Evolutionary conservation across 495 filamentous ascomycete genomes (phyloP).

Genomic region (Podospora bellae-mahoneyi): DNA sequence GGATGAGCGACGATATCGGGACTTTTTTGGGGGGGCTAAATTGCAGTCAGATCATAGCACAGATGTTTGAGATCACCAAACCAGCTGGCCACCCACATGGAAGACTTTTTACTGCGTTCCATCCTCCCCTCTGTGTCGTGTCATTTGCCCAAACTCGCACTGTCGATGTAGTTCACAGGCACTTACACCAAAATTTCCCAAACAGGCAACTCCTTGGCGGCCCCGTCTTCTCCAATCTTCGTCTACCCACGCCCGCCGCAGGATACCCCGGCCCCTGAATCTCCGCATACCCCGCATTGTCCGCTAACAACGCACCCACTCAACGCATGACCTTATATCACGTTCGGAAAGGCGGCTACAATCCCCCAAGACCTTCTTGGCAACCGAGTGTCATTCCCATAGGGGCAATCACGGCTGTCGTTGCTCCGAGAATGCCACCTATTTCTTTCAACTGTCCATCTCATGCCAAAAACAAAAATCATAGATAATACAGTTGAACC

Average conservation of each 20-base stretch:
- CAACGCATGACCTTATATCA: background rate
- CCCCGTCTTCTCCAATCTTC: background rate
- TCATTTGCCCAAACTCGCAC: background rate
- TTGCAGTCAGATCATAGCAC: background rate
- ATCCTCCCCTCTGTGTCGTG: too few relatives aligned
- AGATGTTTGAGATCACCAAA: too few relatives aligned
- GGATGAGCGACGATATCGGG: background rate
- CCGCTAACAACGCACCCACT: background rate
- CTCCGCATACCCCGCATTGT: slow-evolving; percentile 18
- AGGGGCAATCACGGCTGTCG: slow-evolving; percentile 30
- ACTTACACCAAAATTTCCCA: background rate
- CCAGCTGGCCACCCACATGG: background rate
- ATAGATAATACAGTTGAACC: background rate
- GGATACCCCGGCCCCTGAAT: slow-evolving; percentile 9
- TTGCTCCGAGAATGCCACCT: slow-evolving; percentile 38
- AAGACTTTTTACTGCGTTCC: too few relatives aligned
- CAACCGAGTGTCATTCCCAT: slow-evolving; percentile 29
- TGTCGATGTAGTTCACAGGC: background rate
- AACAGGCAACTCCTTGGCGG: background rate
- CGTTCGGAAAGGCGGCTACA: slow-evolving; percentile 22
- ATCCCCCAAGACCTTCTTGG: background rate
- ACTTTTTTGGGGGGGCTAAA: too few relatives aligned
- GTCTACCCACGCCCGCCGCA: too few relatives aligned
- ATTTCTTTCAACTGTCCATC: background rate
- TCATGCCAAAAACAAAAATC: background rate